Evolutionary conservation across 129 eudicot species (phyloP).

Genomic region (Sambucus nigra): DNA sequence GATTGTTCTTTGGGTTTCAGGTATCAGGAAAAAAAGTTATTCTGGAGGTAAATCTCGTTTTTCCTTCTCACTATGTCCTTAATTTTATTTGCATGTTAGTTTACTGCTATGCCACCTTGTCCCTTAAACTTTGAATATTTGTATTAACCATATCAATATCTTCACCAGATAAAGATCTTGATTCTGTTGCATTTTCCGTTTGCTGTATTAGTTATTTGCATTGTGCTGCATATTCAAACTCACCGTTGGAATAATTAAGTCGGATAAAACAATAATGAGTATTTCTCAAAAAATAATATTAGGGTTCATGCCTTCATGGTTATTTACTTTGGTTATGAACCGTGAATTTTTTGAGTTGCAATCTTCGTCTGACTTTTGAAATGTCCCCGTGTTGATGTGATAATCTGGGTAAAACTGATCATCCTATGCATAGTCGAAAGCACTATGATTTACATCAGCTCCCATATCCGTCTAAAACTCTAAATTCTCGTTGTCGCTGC

Average conservation of each 20-base stretch:
- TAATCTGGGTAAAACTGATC: too few species aligned
- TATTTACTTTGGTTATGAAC: background rate
- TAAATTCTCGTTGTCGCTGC: too few species aligned
- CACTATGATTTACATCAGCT: too few species aligned
- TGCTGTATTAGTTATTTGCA: background rate
- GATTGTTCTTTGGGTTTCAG: conserved; percentile 27
- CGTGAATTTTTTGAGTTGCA: background rate
- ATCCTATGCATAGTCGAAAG: too few species aligned
- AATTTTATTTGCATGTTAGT: background rate
- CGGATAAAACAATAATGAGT: background rate
- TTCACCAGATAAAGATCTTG: background rate
- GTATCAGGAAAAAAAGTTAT: conserved; percentile 55
- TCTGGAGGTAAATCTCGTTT: conserved; percentile 53
- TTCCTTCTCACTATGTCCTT: conserved; percentile 2
- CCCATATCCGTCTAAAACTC: too few species aligned
- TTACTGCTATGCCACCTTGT: background rate
- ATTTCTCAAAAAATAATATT: background rate
- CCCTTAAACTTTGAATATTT: background rate
- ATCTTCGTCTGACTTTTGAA: too few species aligned
- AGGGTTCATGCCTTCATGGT: background rate
- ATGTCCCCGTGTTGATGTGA: too few species aligned
- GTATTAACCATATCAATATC: background rate
- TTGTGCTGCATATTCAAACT: background rate
- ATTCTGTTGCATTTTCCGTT: background rate
- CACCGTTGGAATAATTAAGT: background rate